Percentiles rank a stretch among this genome's conserved stretches.
Evolutionary conservation across 768 basidiomycete species (phyloP).

Genomic region (Phaeotremella fagi): DNA sequence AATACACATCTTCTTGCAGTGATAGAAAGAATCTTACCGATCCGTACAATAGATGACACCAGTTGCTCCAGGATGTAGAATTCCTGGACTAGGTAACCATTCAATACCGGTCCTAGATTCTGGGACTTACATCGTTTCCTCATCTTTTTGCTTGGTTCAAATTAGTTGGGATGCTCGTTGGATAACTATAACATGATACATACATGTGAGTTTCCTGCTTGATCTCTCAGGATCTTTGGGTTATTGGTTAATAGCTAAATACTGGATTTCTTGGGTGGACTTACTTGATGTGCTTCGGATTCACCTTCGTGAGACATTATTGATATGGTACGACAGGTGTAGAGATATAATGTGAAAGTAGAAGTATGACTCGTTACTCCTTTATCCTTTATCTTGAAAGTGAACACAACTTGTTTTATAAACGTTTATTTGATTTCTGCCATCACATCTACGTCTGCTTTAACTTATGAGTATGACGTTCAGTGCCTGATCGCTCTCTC

Average conservation of each 20-base stretch:
- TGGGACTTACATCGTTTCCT: slow-evolving; percentile 77
- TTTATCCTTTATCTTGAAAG: no score
- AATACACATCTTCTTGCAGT: no score
- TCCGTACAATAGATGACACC: slow-evolving; percentile 82
- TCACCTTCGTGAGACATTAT: slow-evolving; percentile 71
- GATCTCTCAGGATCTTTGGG: slow-evolving; percentile 19
- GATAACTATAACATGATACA: no score
- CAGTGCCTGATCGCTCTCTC: no score
- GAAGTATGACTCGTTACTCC: no score
- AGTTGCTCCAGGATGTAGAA: slow-evolving; percentile 40
- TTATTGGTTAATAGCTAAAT: slow-evolving; percentile 1
- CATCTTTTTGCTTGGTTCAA: slow-evolving; percentile 57
- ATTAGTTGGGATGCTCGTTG: no score
- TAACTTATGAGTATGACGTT: no score
- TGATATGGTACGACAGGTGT: no score
- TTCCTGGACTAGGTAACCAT: slow-evolving; percentile 46
- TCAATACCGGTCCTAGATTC: slow-evolving; percentile 48
- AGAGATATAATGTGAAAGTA: no score
- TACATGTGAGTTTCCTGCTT: slow-evolving; percentile 8
- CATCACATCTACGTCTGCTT: no score
- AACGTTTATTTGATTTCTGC: no score
- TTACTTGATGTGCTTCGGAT: slow-evolving; percentile 80
- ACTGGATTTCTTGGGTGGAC: slow-evolving; percentile 5
- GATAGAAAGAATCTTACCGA: slow-evolving; percentile 48
- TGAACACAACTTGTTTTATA: no score